Evolutionary conservation across 768 basidiomycete species (phyloP).

Genomic region (Pilatotrama ljubarskyi): DNA sequence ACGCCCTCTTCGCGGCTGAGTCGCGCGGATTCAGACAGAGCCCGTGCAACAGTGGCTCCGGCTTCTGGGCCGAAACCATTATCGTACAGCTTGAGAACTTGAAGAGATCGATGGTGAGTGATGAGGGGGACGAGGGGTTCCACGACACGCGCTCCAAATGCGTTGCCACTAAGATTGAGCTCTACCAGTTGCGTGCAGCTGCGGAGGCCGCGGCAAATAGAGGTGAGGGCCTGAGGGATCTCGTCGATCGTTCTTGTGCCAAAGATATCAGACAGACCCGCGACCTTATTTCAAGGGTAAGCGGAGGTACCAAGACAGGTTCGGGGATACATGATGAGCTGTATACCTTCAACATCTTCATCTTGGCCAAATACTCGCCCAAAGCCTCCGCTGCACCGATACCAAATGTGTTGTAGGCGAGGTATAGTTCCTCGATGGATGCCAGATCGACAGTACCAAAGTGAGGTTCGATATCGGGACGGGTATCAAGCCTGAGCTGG

Average conservation of each 20-base stretch:
- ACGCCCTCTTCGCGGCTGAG: slow-evolving; percentile 4
- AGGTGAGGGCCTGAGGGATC: not conserved
- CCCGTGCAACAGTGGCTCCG: not conserved
- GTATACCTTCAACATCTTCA: not conserved
- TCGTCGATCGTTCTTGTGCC: slow-evolving; percentile 1
- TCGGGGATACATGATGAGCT: too few relatives aligned
- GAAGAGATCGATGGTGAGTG: not conserved
- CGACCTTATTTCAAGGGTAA: not conserved
- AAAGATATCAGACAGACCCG: not conserved
- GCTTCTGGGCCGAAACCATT: not conserved
- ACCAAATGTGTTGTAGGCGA: not conserved
- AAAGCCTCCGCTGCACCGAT: too few relatives aligned
- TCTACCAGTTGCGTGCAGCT: not conserved
- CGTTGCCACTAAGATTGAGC: not conserved
- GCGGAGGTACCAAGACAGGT: too few relatives aligned
- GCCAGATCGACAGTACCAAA: not conserved
- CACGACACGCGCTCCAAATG: not conserved
- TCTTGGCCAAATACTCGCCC: too few relatives aligned
- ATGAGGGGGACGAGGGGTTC: not conserved
- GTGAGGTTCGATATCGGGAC: not conserved
- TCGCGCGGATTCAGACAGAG: not conserved
- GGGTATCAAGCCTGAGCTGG: not conserved
- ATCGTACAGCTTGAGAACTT: not conserved
- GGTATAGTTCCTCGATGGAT: not conserved
- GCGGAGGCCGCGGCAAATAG: not conserved